phyloP scores from a whole-genome alignment of 2,329 filamentous ascomycete genomes.

The Cercospora janseana region DNA sequence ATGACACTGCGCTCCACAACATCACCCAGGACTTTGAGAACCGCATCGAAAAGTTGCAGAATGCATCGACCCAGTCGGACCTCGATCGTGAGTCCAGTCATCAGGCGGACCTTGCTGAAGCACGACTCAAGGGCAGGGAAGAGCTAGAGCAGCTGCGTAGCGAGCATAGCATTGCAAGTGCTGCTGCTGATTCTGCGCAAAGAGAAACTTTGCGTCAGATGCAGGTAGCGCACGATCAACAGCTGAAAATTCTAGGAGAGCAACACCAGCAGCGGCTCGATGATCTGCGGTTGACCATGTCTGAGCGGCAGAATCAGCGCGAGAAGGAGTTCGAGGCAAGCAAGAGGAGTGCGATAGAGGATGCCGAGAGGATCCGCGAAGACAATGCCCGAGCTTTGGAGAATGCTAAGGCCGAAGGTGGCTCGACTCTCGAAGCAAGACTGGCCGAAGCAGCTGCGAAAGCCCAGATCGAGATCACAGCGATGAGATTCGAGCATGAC shows the following conservation, averaged over 20 bases:
- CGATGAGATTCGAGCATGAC: slow-evolving; percentile 17
- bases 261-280: slow-evolving; percentile 14
- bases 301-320: slow-evolving; percentile 13
- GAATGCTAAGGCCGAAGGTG: slow-evolving; percentile 15
- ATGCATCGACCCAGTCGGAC: slow-evolving; percentile 5
- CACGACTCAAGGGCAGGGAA: not conserved
- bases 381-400: slow-evolving; percentile 13
- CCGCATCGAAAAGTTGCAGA: slow-evolving; percentile 11
- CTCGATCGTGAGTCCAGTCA: slow-evolving; percentile 9
- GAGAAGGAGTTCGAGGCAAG: slow-evolving; percentile 13
- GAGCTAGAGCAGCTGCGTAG: slow-evolving; percentile 16
- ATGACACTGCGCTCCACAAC: not conserved
- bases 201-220: slow-evolving; percentile 7
- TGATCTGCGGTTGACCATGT: slow-evolving; percentile 11
- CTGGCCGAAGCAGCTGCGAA: slow-evolving; percentile 22
- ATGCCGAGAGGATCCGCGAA: slow-evolving; percentile 17
- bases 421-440: slow-evolving; percentile 15
- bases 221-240: slow-evolving; percentile 11
- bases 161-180: slow-evolving; percentile 12
- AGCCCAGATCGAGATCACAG: slow-evolving; percentile 8
- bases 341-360: slow-evolving; percentile 7
- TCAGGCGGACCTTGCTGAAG: slow-evolving; percentile 6
- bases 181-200: slow-evolving; percentile 10
- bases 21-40: slow-evolving; percentile 6
- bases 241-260: slow-evolving; percentile 7